phyloP scores from a whole-genome alignment of 495 filamentous ascomycete genomes.

The Antarctomyces pellizariae region DNA sequence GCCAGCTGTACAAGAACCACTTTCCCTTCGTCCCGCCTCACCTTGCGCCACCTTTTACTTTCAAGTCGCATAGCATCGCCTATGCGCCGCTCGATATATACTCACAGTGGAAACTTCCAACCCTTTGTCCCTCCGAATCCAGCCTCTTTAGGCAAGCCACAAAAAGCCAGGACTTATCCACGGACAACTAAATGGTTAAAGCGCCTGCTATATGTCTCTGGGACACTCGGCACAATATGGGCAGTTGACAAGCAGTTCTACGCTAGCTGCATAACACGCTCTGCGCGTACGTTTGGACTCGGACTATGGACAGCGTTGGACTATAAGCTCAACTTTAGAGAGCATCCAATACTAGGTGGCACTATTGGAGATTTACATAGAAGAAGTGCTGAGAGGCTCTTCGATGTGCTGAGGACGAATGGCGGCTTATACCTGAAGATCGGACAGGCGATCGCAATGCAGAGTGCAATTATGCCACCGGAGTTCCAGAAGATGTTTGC shows the following conservation, averaged over 20 bases:
- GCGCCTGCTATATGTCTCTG: slow-evolving; percentile 39
- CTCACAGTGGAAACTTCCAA: slow-evolving; percentile 22
- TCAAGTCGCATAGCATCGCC: no score
- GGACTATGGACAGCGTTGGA: slow-evolving; percentile 70
- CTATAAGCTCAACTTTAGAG: slow-evolving; percentile 90
- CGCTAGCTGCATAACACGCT: slow-evolving; percentile 54
- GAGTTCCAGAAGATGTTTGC: slow-evolving; percentile 92
- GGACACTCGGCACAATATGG: slow-evolving; percentile 34
- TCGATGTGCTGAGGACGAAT: slow-evolving; percentile 56
- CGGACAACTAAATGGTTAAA: slow-evolving; percentile 53
- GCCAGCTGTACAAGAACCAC: no score
- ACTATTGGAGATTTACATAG: slow-evolving; percentile 51
- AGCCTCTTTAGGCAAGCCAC: slow-evolving; percentile 49
- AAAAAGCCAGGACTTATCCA: slow-evolving; percentile 36
- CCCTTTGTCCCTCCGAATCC: slow-evolving; percentile 67
- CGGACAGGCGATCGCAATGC: slow-evolving; percentile 95
- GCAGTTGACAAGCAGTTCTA: slow-evolving; percentile 48
- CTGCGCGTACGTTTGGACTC: slow-evolving; percentile 53
- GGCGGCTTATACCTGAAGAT: slow-evolving; percentile 95
- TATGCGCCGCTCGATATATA: no score
- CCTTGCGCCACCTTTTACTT: no score
- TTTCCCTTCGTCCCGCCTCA: no score
- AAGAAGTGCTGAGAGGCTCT: slow-evolving; percentile 62
- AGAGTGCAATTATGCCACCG: slow-evolving; percentile 74
- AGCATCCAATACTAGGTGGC: slow-evolving; percentile 41